phyloP scores from a whole-genome alignment of 805 yeast genomes.

The Yamadazyma scolyti region DNA sequence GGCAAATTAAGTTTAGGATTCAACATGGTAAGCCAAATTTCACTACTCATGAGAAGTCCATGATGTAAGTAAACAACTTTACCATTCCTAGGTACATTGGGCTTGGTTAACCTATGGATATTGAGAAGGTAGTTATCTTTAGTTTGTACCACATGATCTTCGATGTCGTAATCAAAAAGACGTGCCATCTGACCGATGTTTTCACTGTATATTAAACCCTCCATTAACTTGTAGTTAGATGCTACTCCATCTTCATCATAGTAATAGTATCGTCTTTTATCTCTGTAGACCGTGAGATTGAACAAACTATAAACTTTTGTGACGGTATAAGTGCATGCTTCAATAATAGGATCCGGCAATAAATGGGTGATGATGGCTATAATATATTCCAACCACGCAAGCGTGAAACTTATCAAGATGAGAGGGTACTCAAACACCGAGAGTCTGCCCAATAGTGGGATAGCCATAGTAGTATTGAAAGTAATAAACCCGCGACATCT shows the following conservation, averaged over 20 bases:
- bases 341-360: constrained; percentile 43
- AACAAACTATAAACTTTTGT: constrained; percentile 19
- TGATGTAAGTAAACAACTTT: constrained; percentile 80
- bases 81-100: constrained; percentile 13
- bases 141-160: constrained; percentile 75
- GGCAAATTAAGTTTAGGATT: constrained; percentile 52
- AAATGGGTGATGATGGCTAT: constrained; percentile 41
- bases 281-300: constrained; percentile 4
- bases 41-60: constrained; percentile 86
- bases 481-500: too few relatives aligned
- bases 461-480: constrained; percentile 23
- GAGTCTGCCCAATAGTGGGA: constrained; percentile 46
- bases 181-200: constrained; percentile 63
- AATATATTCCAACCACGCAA: constrained; percentile 49
- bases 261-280: constrained; percentile 21
- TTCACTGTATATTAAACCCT: constrained; percentile 41
- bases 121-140: constrained; percentile 74
- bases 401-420: constrained; percentile 37
- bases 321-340: constrained; percentile 27
- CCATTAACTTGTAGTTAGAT: constrained; percentile 29
- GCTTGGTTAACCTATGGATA: constrained; percentile 59
- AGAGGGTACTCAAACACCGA: constrained; percentile 49
- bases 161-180: constrained; percentile 65
- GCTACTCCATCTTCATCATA: too few relatives aligned
- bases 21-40: constrained; percentile 58